Conservation (phyloP, 1,139 yeast species). For the Taphrina deformans region DNA sequence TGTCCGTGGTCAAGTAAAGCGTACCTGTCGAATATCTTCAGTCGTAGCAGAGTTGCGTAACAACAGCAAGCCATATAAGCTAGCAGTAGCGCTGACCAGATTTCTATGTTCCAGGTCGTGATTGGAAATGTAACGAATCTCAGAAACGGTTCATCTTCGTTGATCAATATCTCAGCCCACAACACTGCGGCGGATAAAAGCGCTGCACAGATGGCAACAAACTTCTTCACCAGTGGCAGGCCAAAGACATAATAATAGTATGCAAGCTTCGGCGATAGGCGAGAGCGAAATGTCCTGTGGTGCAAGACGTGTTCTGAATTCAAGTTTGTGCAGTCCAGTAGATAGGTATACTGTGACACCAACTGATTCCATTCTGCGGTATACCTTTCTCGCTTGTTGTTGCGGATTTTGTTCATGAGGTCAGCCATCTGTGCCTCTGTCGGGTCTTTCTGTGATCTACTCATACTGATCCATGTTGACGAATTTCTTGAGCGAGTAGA, state of each 20-base stretch:
- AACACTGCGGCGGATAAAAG: constrained; percentile 57
- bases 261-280: constrained; percentile 48
- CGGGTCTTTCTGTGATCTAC: not conserved
- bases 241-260: constrained; percentile 50
- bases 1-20: constrained; percentile 64
- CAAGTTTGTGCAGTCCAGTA: constrained; percentile 47
- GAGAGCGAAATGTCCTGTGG: constrained; percentile 44
- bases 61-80: constrained; percentile 70
- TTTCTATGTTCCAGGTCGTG: constrained; percentile 50
- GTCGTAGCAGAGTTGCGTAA: constrained; percentile 63
- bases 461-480: constrained; percentile 3
- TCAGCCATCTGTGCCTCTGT: constrained; percentile 5
- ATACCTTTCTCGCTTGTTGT: constrained; percentile 17
- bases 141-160: constrained; percentile 15
- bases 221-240: constrained; percentile 53
- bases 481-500: not conserved
- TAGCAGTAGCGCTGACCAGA: constrained; percentile 52
- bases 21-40: constrained; percentile 72
- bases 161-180: constrained; percentile 68
- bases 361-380: constrained; percentile 45
- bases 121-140: constrained; percentile 14
- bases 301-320: constrained; percentile 43
- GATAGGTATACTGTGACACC: constrained; percentile 43
- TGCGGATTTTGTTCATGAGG: constrained; percentile 8
- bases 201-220: constrained; percentile 49